Conservation (phyloP, 306 rosid genomes). For the Parietaria judaica region DNA sequence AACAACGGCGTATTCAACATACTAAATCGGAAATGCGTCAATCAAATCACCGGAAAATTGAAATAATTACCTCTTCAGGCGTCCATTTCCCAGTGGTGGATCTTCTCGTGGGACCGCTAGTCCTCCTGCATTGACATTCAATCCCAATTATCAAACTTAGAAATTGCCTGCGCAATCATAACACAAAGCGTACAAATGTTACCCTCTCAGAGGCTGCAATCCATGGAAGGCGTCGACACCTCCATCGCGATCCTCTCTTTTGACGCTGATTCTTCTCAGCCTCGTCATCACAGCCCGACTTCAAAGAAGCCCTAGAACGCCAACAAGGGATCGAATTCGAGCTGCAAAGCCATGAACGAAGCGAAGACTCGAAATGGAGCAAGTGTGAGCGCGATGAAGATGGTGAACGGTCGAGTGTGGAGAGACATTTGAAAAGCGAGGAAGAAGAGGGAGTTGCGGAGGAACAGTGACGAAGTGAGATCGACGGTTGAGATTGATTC, state of each 20-base stretch:
- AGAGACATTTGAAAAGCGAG: constrained; percentile 9
- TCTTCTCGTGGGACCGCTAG: constrained; percentile 94
- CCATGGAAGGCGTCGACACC: constrained; percentile 32
- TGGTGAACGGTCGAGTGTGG: constrained; percentile 12
- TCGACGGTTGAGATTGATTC: not conserved
- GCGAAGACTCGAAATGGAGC: too few species aligned
- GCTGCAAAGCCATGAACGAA: too few species aligned
- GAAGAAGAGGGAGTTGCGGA: not conserved
- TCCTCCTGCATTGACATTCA: constrained; percentile 56
- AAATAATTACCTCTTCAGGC: constrained; percentile 60
- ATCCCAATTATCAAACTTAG: constrained; percentile 7
- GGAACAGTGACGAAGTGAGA: not conserved
- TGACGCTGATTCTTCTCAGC: constrained; percentile 13
- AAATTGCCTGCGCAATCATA: not conserved
- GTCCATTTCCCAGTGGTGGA: constrained; percentile 99
- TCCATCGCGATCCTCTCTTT: constrained; percentile 29
- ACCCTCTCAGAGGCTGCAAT: constrained; percentile 59
- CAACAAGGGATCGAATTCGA: too few species aligned
- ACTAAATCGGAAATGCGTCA: too few species aligned
- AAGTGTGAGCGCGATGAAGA: too few species aligned
- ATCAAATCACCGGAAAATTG: too few species aligned
- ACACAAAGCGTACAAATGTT: constrained; percentile 7
- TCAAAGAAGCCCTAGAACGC: too few species aligned
- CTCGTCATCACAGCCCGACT: constrained; percentile 22
- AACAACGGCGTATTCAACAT: not conserved